A percentile compares a stretch with the other conserved stretches of the same genome.
Evolutionary conservation across 129 eudicot species (phyloP).

Genomic region (Flaveria sonorensis): DNA sequence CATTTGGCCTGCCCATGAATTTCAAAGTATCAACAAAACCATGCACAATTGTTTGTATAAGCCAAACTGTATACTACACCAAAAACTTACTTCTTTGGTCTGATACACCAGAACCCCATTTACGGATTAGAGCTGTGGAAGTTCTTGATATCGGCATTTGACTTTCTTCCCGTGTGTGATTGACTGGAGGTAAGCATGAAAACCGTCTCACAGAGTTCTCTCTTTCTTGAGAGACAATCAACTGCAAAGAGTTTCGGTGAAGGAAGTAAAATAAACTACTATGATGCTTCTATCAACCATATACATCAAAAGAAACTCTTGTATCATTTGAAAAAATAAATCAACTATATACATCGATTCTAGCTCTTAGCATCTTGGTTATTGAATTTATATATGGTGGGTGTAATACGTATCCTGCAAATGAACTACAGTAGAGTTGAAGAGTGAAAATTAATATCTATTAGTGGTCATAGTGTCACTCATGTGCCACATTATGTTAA

Average conservation of each 20-base stretch:
- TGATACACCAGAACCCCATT: slow-evolving; percentile 60
- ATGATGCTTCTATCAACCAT: slow-evolving; percentile 17
- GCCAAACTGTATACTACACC: slow-evolving; percentile 2
- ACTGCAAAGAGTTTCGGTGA: slow-evolving; percentile 38
- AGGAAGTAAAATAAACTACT: slow-evolving; percentile 13
- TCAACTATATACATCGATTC: slow-evolving; percentile 19
- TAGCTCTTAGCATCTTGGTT: slow-evolving; percentile 22
- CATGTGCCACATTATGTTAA: background rate
- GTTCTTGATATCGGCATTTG: slow-evolving; percentile 62
- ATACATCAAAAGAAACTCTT: slow-evolving; percentile 4
- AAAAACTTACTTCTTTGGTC: slow-evolving; percentile 67
- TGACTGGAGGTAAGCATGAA: slow-evolving; percentile 58
- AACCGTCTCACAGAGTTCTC: slow-evolving; percentile 59
- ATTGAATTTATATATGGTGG: background rate
- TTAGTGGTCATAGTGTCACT: slow-evolving; percentile 6
- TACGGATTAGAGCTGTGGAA: slow-evolving; percentile 60
- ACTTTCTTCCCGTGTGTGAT: slow-evolving; percentile 72
- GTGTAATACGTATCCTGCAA: slow-evolving; percentile 1
- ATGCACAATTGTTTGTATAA: slow-evolving; percentile 9
- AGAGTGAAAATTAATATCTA: background rate
- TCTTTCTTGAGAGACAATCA: slow-evolving; percentile 75
- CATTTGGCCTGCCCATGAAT: slow-evolving; percentile 63
- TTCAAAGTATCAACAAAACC: slow-evolving; percentile 29
- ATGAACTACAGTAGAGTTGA: slow-evolving; percentile 2
- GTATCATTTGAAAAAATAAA: slow-evolving; percentile 5